Evolutionary conservation across 164 flowering plant species (phyloP).

Genomic region (Umbilicus rupestris): DNA sequence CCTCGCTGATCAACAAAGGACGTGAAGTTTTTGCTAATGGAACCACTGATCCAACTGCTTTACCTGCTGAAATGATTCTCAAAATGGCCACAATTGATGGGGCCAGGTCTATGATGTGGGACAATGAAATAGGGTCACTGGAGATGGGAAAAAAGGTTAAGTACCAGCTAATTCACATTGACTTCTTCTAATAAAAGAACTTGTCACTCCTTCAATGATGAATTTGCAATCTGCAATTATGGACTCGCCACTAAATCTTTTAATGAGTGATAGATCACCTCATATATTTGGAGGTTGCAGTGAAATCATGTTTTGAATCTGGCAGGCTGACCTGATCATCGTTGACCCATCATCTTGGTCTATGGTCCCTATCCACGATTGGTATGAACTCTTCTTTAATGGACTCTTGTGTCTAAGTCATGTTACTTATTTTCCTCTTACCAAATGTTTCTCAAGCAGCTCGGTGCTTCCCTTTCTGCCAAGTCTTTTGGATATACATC

Average conservation of each 20-base stretch:
- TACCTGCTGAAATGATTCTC: slow-evolving; percentile 68
- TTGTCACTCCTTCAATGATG: background rate
- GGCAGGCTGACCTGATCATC: slow-evolving; percentile 69
- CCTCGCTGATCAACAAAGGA: slow-evolving; percentile 89
- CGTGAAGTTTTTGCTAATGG: slow-evolving; percentile 58
- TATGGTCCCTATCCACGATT: slow-evolving; percentile 74
- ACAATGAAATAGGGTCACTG: slow-evolving; percentile 80
- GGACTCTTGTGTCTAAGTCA: too few species aligned
- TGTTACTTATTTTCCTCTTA: background rate
- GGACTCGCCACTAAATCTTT: too few species aligned
- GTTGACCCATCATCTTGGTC: slow-evolving; percentile 77
- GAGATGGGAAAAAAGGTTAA: slow-evolving; percentile 77
- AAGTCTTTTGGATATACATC: background rate
- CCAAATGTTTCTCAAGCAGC: background rate
- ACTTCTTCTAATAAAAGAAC: background rate
- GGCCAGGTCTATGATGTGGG: slow-evolving; percentile 82
- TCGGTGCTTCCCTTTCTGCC: background rate
- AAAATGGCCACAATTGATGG: slow-evolving; percentile 80
- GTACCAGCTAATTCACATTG: background rate
- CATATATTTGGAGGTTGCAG: slow-evolving; percentile 1
- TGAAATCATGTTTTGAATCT: background rate
- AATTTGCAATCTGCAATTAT: background rate
- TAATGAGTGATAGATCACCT: too few species aligned
- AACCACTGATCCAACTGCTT: slow-evolving; percentile 72
- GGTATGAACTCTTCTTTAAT: slow-evolving; percentile 34